phyloP scores from a whole-genome alignment of 768 basidiomycete species.

The Leccinum barrowsii region DNA sequence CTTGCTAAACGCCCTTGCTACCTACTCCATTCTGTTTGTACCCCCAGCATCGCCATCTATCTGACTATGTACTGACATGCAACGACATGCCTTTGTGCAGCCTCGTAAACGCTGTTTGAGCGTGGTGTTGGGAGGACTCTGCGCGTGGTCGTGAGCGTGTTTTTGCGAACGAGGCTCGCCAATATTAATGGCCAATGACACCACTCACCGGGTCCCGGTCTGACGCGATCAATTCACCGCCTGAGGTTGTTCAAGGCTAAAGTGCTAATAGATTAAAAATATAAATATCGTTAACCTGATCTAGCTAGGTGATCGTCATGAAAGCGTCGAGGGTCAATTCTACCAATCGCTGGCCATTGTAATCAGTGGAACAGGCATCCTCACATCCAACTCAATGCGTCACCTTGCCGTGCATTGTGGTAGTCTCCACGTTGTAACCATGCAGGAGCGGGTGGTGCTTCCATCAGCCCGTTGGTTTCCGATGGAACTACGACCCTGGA shows the following conservation, averaged over 20 bases:
- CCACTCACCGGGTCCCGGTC: background rate
- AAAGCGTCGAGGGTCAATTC: background rate
- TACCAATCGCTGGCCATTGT: background rate
- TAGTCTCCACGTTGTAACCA: background rate
- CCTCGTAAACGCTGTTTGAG: constrained; percentile 8
- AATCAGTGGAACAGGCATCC: background rate
- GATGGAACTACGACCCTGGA: background rate
- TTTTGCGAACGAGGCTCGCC: background rate
- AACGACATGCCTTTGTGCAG: background rate
- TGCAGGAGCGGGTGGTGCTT: background rate
- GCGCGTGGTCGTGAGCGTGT: background rate
- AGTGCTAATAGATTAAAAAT: too few species aligned
- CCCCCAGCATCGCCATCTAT: background rate
- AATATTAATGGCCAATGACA: background rate
- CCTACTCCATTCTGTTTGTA: constrained; percentile 1
- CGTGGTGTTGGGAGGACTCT: background rate
- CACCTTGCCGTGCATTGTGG: background rate
- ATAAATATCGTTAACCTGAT: too few species aligned
- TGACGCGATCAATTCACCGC: background rate
- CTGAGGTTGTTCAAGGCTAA: background rate
- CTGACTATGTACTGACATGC: background rate
- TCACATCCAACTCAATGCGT: background rate
- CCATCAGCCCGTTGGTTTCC: background rate
- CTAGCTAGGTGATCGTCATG: background rate
- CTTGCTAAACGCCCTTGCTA: constrained; percentile 16